Conservation (phyloP, 164 flowering plant species). For the Vitis amurensis region DNA sequence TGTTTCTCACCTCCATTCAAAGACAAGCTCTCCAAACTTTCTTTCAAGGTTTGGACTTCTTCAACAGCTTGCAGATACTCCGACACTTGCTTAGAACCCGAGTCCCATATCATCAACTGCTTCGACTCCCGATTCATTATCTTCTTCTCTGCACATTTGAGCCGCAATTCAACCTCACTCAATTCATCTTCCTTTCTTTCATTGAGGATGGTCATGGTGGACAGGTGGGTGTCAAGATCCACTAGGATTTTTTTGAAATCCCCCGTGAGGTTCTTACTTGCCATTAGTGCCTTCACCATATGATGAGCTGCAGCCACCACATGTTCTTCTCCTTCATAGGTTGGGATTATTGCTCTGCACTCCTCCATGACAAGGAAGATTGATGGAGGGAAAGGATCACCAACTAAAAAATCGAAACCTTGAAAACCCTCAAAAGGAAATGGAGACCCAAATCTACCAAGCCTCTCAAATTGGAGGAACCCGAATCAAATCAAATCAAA, state of each 20-base stretch:
- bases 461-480: too few species aligned
- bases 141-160: conserved; percentile 28
- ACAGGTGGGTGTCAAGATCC: conserved; percentile 35
- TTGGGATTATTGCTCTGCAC: background rate
- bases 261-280: conserved; percentile 21
- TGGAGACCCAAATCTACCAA: too few species aligned
- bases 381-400: background rate
- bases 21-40: conserved; percentile 10
- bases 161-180: conserved; percentile 25
- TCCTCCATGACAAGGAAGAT: conserved; percentile 15
- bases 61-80: conserved; percentile 37
- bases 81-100: conserved; percentile 19
- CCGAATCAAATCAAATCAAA: too few species aligned
- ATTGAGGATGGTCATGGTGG: conserved; percentile 15
- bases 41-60: conserved; percentile 26
- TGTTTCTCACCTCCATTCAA: conserved; percentile 4
- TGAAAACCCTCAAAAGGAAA: too few species aligned
- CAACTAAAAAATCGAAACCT: background rate
- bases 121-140: conserved; percentile 30
- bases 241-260: conserved; percentile 27
- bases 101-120: conserved; percentile 40
- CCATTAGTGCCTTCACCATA: conserved; percentile 33
- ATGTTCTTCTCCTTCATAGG: conserved; percentile 26
- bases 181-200: conserved; percentile 5
- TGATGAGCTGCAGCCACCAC: conserved; percentile 39